These are phyloP conservation scores for Mucor sp. DNA, from an alignment of 371 early-diverging fungal genomes.

Conservation along the genomic window DNA sequence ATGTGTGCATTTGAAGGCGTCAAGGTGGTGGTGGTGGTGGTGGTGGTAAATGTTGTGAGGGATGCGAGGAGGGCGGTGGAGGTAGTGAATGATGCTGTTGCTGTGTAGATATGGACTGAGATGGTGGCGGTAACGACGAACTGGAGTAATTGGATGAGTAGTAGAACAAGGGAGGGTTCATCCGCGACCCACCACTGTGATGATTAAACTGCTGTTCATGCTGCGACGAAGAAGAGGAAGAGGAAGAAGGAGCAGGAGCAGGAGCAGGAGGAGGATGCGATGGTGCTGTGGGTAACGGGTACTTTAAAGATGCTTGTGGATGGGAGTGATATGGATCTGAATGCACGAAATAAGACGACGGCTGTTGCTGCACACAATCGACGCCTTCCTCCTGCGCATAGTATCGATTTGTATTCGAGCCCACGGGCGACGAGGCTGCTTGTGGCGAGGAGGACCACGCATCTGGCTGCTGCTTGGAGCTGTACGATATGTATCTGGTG, in stretches of 20 bases:
- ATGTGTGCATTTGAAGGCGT: background rate
- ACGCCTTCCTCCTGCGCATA: background rate
- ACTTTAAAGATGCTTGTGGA: background rate
- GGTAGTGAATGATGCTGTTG: background rate
- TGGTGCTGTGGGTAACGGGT: background rate
- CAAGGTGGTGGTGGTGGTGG: background rate
- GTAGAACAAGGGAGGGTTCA: background rate
- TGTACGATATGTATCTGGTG: background rate
- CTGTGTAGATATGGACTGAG: background rate
- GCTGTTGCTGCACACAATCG: background rate
- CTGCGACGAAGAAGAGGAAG: background rate
- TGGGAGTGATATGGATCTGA: background rate
- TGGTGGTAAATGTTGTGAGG: background rate
- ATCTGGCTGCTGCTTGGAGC: constrained; percentile 5
- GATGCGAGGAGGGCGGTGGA: background rate
- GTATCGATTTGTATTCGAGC: background rate
- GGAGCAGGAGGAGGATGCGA: no score
- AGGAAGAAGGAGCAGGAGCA: background rate
- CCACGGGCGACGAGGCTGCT: background rate
- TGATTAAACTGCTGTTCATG: background rate
- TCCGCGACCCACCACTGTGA: background rate
- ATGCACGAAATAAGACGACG: background rate
- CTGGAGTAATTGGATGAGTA: background rate
- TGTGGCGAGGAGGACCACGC: background rate
- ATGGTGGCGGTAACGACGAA: background rate